Conservation (phyloP, 176 grass and related monocot species). For the Poa pratensis region DNA sequence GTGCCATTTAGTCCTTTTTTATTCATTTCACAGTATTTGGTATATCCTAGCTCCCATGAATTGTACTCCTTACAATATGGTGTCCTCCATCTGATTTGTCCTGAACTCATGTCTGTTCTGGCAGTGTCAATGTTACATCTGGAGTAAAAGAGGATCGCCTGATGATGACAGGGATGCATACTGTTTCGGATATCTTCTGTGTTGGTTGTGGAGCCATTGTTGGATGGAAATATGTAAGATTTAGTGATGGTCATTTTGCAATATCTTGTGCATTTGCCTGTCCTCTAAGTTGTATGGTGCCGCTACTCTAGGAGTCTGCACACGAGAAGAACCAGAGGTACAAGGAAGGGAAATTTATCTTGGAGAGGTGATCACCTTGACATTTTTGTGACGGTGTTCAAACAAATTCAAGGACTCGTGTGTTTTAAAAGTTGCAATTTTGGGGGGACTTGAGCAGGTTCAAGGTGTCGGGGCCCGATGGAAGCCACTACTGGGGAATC, state of each 20-base stretch:
- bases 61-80: neutral
- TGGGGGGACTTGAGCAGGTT: slow-evolving; percentile 51
- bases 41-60: neutral
- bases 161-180: slow-evolving; percentile 97
- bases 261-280: slow-evolving; percentile 32
- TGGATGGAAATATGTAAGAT: slow-evolving; percentile 99
- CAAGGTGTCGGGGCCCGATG: slow-evolving; percentile 73
- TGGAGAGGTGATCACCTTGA: slow-evolving; percentile 72
- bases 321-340: slow-evolving; percentile 89
- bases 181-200: slow-evolving; percentile 97
- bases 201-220: slow-evolving; percentile 96
- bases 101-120: slow-evolving; percentile 41
- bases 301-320: slow-evolving; percentile 67
- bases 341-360: slow-evolving; percentile 98
- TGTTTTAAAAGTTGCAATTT: neutral
- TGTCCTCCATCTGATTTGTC: slow-evolving; percentile 15
- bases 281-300: slow-evolving; percentile 35
- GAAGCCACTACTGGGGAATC: slow-evolving; percentile 63
- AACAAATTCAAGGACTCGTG: neutral
- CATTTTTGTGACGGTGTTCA: neutral
- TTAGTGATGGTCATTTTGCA: slow-evolving; percentile 17
- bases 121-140: slow-evolving; percentile 84
- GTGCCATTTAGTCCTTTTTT: neutral
- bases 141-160: slow-evolving; percentile 88
- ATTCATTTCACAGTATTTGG: neutral